Base-by-base conservation (phyloP, 306 rosid species). In the Albizia julibrissin region DNA sequence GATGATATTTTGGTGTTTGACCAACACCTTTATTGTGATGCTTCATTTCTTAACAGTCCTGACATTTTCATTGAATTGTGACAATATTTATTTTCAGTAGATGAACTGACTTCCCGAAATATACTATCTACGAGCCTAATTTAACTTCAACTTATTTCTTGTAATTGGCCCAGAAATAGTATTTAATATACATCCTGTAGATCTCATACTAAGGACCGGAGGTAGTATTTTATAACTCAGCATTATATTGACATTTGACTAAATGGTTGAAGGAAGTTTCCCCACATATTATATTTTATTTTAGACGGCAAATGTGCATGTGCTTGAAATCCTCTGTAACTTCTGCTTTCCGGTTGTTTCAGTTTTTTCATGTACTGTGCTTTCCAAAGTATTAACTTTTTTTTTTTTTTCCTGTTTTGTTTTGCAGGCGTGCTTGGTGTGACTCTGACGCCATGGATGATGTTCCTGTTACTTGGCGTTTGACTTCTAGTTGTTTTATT, bases 351-450 rank as follows among this genome's bases (percentile, higher is more conserved):
- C n/a, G n/a, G n/a, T n/a, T n/a, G n/a, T n/a, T n/a, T n/a, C n/a
- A n/a, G n/a, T n/a, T n/a, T n/a, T n/a, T n/a, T n/a, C n/a, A n/a
- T n/a, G n/a, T n/a, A n/a, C n/a, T n/a, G n/a, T n/a, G n/a, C n/a
- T n/a, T n/a, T n/a, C n/a, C n/a, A n/a, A n/a, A n/a, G n/a, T n/a
- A 37, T 37, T 37, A 26, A 29, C 81, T 67, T 72, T 49, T 84
- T 1, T 58, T 85, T 43, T 39, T 39, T 58, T 85, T 43, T 39
- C 31, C 10, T 67, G 56, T 24, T 66, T 76, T 85, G 79, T 79
- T 76, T 85, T 87, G 83, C 74, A 85, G 89, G 81, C 79, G 40
- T 72, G 84, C 74, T 43, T 4, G 66, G 81, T 76, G 26, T 22
- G 65, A 72, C 81, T 52, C 37, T n/a, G n/a, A 37, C 74, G 29